phyloP scores from a whole-genome alignment of 208 protist species.

The Crithidia sp. region DNA sequence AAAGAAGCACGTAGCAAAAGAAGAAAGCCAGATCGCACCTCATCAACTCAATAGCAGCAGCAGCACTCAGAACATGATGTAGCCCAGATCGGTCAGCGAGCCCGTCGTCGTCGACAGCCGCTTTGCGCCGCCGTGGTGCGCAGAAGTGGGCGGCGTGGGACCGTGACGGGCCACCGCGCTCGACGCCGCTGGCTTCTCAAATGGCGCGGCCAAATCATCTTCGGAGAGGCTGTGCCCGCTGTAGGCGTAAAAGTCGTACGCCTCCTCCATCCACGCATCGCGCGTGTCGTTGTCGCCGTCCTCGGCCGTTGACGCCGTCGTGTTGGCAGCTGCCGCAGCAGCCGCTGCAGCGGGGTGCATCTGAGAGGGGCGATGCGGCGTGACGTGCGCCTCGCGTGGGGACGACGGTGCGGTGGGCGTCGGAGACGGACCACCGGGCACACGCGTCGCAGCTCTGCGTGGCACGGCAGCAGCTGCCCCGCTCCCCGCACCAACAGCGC shows the following conservation, averaged over 20 bases:
- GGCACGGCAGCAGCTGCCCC: too few relatives aligned
- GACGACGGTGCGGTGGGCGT: background rate
- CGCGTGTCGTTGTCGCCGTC: constrained; percentile 4
- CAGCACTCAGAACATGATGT: constrained; percentile 12
- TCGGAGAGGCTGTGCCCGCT: constrained; percentile 1
- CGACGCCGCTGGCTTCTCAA: background rate
- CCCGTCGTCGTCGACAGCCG: constrained; percentile 6
- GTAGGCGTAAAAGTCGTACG: constrained; percentile 27
- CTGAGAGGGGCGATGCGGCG: too few relatives aligned
- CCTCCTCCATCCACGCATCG: constrained; percentile 18
- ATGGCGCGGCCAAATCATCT: background rate
- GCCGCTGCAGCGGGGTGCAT: background rate
- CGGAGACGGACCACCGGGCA: background rate
- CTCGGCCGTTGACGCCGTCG: background rate
- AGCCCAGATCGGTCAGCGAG: constrained; percentile 15
- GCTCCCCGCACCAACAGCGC: background rate
- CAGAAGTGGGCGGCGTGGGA: background rate
- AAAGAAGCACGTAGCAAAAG: background rate
- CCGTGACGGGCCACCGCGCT: background rate
- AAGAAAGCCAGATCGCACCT: background rate
- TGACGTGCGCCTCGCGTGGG: too few relatives aligned
- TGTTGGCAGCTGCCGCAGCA: background rate
- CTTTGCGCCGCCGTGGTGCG: background rate
- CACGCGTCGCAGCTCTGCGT: too few relatives aligned
- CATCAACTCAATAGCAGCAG: too few relatives aligned